A percentile compares a stretch with the other conserved stretches of the same genome.
phyloP scores from a whole-genome alignment of 345 rosid species.

The Limnanthes douglasii region DNA sequence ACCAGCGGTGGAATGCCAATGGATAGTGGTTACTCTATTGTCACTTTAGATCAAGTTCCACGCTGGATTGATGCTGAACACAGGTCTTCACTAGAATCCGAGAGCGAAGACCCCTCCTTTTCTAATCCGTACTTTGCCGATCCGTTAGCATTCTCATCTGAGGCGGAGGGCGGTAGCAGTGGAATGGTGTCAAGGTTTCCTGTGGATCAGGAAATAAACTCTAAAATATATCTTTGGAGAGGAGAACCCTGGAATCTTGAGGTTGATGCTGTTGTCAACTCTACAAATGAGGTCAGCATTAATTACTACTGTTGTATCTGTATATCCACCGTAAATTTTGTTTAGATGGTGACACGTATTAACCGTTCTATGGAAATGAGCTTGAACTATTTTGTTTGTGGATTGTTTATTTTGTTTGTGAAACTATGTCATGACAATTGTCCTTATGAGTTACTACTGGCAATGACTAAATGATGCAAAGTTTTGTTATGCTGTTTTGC shows the following conservation, averaged over 20 bases:
- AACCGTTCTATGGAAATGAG: neutral
- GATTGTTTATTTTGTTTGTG: too few relatives aligned
- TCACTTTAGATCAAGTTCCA: constrained; percentile 81
- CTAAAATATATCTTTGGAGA: constrained; percentile 80
- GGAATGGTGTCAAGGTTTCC: constrained; percentile 75
- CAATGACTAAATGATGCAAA: too few relatives aligned
- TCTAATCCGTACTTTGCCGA: constrained; percentile 49
- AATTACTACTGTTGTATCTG: too few relatives aligned
- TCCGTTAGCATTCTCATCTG: constrained; percentile 45
- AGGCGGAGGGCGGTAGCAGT: constrained; percentile 31
- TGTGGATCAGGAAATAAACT: constrained; percentile 71
- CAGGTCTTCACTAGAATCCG: constrained; percentile 33
- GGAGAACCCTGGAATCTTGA: constrained; percentile 97
- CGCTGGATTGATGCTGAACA: constrained; percentile 84
- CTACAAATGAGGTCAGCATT: constrained; percentile 79
- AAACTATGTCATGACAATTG: too few relatives aligned
- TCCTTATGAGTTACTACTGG: too few relatives aligned
- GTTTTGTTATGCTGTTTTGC: too few relatives aligned
- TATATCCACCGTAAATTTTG: too few relatives aligned
- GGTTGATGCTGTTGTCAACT: constrained; percentile 96
- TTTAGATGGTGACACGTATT: too few relatives aligned
- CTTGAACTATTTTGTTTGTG: too few relatives aligned
- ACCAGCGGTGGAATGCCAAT: constrained; percentile 36
- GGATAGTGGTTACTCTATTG: constrained; percentile 45
- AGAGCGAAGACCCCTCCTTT: constrained; percentile 43